Percentiles rank a stretch among this genome's conserved stretches.
These are phyloP conservation scores for Petrea volubilis DNA, from an alignment of 257 asterid genomes.

Conservation along the genomic window DNA sequence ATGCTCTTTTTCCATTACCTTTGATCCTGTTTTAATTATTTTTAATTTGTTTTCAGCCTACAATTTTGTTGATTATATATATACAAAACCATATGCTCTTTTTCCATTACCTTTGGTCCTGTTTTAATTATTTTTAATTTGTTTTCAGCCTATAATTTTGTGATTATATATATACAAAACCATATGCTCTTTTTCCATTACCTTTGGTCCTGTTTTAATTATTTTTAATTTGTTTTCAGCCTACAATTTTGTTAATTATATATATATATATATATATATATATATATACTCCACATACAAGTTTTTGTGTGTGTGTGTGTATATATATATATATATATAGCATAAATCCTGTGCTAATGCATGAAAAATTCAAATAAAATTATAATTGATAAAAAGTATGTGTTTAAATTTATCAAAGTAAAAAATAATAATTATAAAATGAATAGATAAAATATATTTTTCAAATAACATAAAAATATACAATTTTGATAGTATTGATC, in stretches of 20 bases:
- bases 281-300: no score
- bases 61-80: constrained; percentile 11
- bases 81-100: constrained; percentile 60
- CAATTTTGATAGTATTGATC: no score
- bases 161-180: constrained; percentile 50
- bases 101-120: constrained; percentile 41
- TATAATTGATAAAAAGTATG: no score
- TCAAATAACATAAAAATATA: no score
- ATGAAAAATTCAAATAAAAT: no score
- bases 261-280: constrained; percentile 19
- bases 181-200: constrained; percentile 51
- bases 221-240: not conserved
- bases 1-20: constrained; percentile 44
- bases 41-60: not conserved
- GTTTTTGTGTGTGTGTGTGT: no score
- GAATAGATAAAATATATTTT: no score
- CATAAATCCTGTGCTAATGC: no score
- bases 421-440: no score
- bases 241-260: constrained; percentile 17
- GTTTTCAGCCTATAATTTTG: constrained; percentile 6
- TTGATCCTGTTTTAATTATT: constrained; percentile 30
- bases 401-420: no score
- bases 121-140: not conserved
- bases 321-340: no score
- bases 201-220: constrained; percentile 33